Conservation (phyloP, 768 basidiomycete genomes). For the Infundibulicybe gibba region DNA sequence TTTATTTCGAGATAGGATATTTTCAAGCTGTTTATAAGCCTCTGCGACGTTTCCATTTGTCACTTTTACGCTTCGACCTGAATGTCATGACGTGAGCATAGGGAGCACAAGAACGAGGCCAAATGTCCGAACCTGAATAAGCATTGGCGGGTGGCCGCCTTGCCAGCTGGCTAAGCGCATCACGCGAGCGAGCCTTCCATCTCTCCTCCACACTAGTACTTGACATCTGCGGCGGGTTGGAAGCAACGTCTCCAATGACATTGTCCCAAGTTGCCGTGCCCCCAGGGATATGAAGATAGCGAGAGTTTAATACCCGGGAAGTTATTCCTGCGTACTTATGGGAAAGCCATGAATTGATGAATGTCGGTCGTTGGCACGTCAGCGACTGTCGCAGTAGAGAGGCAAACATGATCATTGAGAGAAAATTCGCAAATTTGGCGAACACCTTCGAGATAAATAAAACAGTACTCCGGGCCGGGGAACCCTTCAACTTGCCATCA, state of each 20-base stretch:
- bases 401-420: too few species aligned
- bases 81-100: not conserved
- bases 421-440: too few species aligned
- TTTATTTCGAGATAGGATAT: conserved; percentile 50
- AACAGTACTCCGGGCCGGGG: too few species aligned
- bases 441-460: too few species aligned
- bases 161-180: conserved; percentile 14
- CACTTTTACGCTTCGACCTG: conserved; percentile 64
- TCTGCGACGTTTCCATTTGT: conserved; percentile 34
- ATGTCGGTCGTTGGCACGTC: too few species aligned
- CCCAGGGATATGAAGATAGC: too few species aligned
- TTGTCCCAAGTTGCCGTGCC: not conserved
- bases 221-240: too few species aligned
- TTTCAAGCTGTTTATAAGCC: conserved; percentile 48
- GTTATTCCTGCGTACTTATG: too few species aligned
- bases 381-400: too few species aligned
- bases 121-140: conserved; percentile 41
- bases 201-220: conserved; percentile 27
- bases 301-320: too few species aligned
- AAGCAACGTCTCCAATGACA: not conserved
- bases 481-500: too few species aligned
- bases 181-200: conserved; percentile 34
- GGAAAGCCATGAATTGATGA: too few species aligned
- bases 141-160: conserved; percentile 37
- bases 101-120: not conserved